These are phyloP conservation scores for Fusarium anguioides DNA, from an alignment of 2,329 filamentous ascomycete species.

Conservation along the genomic window DNA sequence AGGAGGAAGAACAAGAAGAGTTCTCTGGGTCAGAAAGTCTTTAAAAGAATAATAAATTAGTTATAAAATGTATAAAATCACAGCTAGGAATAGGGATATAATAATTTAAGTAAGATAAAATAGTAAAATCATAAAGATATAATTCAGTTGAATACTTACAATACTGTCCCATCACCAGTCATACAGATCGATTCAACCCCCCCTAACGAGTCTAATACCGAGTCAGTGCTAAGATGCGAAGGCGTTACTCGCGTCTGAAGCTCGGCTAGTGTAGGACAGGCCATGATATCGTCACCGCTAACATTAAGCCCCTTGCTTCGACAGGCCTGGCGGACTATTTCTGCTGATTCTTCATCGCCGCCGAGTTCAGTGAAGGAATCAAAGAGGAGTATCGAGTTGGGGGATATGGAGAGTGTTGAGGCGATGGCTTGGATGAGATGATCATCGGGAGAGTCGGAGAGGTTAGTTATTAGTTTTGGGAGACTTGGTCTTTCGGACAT, in stretches of 20 bases:
- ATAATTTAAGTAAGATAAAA: too few species aligned
- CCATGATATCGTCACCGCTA: constrained; percentile 55
- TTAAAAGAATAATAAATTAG: too few species aligned
- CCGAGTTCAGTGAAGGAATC: constrained; percentile 60
- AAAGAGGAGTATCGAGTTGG: constrained; percentile 49
- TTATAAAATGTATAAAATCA: too few species aligned
- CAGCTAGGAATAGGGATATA: too few species aligned
- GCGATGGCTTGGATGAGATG: constrained; percentile 51
- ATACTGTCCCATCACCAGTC: too few species aligned
- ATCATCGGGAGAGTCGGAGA: constrained; percentile 40
- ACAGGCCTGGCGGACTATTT: constrained; percentile 28
- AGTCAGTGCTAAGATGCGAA: not conserved
- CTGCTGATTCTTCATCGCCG: constrained; percentile 53
- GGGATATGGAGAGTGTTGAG: constrained; percentile 51
- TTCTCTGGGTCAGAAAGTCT: too few species aligned
- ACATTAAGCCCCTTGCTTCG: constrained; percentile 47
- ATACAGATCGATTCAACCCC: too few species aligned
- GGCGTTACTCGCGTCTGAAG: constrained; percentile 54
- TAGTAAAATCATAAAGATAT: too few species aligned
- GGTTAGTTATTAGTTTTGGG: constrained; percentile 40
- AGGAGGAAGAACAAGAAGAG: too few species aligned
- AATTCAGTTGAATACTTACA: too few species aligned
- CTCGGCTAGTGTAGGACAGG: constrained; percentile 58
- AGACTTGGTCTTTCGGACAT: constrained; percentile 30
- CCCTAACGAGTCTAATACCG: not conserved